Evolutionary conservation across 208 protist genomes (phyloP).

Genomic region (Acanthamoeba divionensis): DNA sequence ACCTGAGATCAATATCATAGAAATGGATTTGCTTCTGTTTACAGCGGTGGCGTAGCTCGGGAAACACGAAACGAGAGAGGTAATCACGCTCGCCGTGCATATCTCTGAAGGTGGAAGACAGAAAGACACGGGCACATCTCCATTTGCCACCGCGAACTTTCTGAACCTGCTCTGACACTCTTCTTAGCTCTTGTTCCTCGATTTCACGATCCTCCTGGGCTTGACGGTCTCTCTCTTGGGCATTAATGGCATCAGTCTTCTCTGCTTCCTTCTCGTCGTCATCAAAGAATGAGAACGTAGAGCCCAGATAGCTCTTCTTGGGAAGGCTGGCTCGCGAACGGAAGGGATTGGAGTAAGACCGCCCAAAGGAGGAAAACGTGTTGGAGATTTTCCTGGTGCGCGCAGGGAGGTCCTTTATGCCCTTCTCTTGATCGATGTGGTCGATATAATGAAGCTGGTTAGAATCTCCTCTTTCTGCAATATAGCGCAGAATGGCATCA

Average conservation of each 20-base stretch:
- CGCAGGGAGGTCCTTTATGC: neutral
- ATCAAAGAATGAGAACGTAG: neutral
- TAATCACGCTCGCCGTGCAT: constrained; percentile 94
- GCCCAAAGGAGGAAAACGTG: neutral
- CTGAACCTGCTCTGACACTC: constrained; percentile 28
- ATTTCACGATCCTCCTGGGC: constrained; percentile 21
- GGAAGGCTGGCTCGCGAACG: neutral
- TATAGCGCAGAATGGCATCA: constrained; percentile 87
- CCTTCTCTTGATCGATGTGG: constrained; percentile 24
- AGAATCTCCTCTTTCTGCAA: constrained; percentile 79
- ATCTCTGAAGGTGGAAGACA: constrained; percentile 94
- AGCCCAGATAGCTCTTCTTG: neutral
- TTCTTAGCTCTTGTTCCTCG: neutral
- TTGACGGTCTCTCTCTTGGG: neutral
- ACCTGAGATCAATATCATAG: constrained; percentile 91
- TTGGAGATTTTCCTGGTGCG: neutral
- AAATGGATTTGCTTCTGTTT: constrained; percentile 75
- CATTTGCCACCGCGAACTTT: constrained; percentile 57
- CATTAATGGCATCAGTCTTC: neutral
- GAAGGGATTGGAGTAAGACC: constrained; percentile 34
- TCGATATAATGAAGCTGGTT: constrained; percentile 57
- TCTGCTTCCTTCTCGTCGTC: constrained; percentile 35
- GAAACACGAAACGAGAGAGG: constrained; percentile 90
- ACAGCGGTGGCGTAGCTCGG: constrained; percentile 82
- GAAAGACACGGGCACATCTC: constrained; percentile 86